phyloP scores from a whole-genome alignment of 805 yeast genomes.

The Wickerhamomyces strasburgensis region DNA sequence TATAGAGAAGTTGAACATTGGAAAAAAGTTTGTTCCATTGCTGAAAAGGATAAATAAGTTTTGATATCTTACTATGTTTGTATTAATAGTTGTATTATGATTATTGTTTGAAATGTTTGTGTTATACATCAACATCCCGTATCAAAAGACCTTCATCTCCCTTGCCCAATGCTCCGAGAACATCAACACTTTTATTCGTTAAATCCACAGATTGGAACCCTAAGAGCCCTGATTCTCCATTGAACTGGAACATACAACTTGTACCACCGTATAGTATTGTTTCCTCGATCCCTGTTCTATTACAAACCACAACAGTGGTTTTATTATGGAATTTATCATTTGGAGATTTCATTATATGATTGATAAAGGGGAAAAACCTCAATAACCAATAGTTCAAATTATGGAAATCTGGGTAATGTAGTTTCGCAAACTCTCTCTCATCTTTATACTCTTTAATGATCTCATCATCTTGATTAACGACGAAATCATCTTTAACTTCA shows the following conservation, averaged over 20 bases:
- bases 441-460: conserved; percentile 12
- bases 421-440: conserved; percentile 22
- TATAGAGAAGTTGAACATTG: conserved; percentile 87
- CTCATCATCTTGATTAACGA: conserved; percentile 7
- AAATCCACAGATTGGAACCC: conserved; percentile 32
- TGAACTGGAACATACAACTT: conserved; percentile 50
- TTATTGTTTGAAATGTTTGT: background rate
- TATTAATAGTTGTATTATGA: too few species aligned
- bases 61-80: background rate
- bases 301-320: conserved; percentile 49
- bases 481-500: conserved; percentile 15
- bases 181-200: conserved; percentile 45
- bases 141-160: conserved; percentile 62
- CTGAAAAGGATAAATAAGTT: conserved; percentile 4
- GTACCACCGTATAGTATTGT: conserved; percentile 66
- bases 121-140: conserved; percentile 44
- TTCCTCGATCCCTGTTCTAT: conserved; percentile 76
- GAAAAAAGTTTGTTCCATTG: conserved; percentile 40
- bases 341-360: conserved; percentile 24
- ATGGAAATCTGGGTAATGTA: conserved; percentile 37
- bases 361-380: conserved; percentile 60
- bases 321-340: conserved; percentile 12
- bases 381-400: conserved; percentile 72
- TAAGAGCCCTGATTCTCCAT: conserved; percentile 28
- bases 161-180: conserved; percentile 54